Evolutionary conservation across 2,329 filamentous ascomycete genomes (phyloP), one percentile per base, ranked within the genome.

Genomic region (Chrysoporthe austroafricana): DNA sequence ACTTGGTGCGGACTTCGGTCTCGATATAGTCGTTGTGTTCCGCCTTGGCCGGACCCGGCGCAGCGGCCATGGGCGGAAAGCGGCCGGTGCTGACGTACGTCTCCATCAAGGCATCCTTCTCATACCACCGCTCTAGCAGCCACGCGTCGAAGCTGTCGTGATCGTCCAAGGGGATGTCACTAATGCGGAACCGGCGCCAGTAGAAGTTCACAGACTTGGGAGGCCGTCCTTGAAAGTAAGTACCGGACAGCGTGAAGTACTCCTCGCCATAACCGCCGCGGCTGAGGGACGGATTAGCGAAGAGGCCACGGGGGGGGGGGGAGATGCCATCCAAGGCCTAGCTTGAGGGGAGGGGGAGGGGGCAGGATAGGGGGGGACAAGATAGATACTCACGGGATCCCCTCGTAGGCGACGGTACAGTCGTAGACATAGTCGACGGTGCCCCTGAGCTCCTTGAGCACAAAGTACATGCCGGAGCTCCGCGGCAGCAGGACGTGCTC

Each of bases 121-220:
- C 94, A 62, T 90, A 87, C 96, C 96, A 99, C 57, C 94, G 87
- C 66, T 92, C 89, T 43, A 90, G 86, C 39, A 98, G 83, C 96
- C 96, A 99, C 3, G 84, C 74, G 67, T 96, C 93, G 74, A 99
- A 99, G 7, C 86, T 83, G 52, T 91, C 86, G 18, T 86, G 84
- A 72, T 90, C 87, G 43, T 93, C 85, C 11, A 97, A 85, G 0
- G 95, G 95, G 56, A 99, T 97, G 26, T 93, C 89, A 32, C 86
- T 85, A 16, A 97, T 77, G 44, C 87, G 86, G 79, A 97, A 97
- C 11, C 94, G 89, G 64, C 96, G 89, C 93, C 95, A 99, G 79
- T 97, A 91, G 83, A 98, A 94, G 79, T 97, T 98, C 74, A 98
- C 94, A 1, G 94, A 97, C 77, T 94, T 97, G 1, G 95, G 96